Evolutionary conservation across 805 yeast genomes (phyloP), one percentile per base, ranked within the genome.

Genomic region (Spathaspora hagerdaliae): DNA sequence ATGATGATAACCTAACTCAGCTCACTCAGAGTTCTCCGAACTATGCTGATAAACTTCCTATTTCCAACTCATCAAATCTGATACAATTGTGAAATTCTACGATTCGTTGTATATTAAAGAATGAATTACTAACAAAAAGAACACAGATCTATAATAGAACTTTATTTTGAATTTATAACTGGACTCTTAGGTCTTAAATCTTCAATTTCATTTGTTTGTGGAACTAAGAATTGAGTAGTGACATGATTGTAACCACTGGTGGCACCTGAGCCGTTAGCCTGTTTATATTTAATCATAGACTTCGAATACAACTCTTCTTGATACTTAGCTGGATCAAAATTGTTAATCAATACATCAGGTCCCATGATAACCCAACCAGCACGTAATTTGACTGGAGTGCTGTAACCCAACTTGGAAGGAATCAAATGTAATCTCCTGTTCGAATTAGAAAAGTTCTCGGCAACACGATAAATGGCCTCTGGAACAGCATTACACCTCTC

Each of bases 331-430:
- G 71, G 67, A 39, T 59, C 55, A 48, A 91, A 87, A 58, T 87
- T 88, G 59, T 87, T 79, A 29, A 88, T 58, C 52, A 88, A 63
- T 3, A 85, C 80, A 64, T 90, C 96, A 0, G 97, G 97, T 55
- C 90, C 77, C 75, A 87, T 71, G 8, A 90, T 78, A 4, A 88
- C 94, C 98, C 98, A 91, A 5, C 98, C 98, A 8, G 81, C 83
- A 57, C 97, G 79, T 49, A 79, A 61, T 51, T 74, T 76, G 14
- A 85, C 78, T 31, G 86, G 85, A 32, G 76, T 77, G 34, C 83
- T 77, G 50, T 72, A 70, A 0, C 90, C 92, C 2, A 87, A 74
- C 53, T 77, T 69, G 11, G 85, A 75, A 1, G 97, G 96, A 19
- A 92, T 76, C 31, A 91, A 87, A 61, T 92, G 97, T 31, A 92